Percentiles rank a stretch among this genome's conserved stretches.
Conservation (phyloP, 805 yeast genomes). For the Pichia gijzeniarum region DNA sequence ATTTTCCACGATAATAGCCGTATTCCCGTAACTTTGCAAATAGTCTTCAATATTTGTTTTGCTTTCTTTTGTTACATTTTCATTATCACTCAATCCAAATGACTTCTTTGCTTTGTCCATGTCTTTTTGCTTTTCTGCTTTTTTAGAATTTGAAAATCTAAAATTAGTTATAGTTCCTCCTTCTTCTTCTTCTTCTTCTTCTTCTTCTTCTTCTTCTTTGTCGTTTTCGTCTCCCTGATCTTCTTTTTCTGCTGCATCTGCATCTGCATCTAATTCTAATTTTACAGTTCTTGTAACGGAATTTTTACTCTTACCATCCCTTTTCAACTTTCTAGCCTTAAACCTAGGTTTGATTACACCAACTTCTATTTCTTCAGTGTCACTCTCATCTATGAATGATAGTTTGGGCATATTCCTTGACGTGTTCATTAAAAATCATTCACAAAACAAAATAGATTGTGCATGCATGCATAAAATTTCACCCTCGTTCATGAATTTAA, state of each 20-base stretch:
- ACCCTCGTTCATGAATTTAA: too few relatives aligned
- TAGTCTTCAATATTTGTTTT: constrained; percentile 3
- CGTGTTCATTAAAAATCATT: not conserved
- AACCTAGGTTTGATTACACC: not conserved
- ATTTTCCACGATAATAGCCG: not conserved
- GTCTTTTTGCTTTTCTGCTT: too few relatives aligned
- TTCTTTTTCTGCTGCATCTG: not conserved
- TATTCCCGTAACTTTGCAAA: not conserved
- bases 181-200: too few relatives aligned
- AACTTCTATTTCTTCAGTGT: not conserved
- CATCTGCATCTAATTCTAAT: not conserved
- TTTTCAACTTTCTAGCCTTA: not conserved
- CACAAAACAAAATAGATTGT: too few relatives aligned
- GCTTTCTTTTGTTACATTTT: too few relatives aligned
- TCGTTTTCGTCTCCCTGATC: not conserved
- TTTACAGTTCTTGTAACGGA: not conserved
- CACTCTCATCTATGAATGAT: not conserved
- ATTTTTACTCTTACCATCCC: not conserved
- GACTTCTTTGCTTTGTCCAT: too few relatives aligned
- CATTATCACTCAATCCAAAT: too few relatives aligned
- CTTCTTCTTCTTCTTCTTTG: too few relatives aligned
- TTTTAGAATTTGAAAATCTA: too few relatives aligned
- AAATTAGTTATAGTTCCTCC: too few relatives aligned
- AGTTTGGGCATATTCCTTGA: not conserved
- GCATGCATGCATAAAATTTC: too few relatives aligned